A percentile compares a stretch with the other conserved stretches of the same genome.
Evolutionary conservation across 116 monocot genomes (phyloP).

Genomic region (Papilionanthe hybrid): DNA sequence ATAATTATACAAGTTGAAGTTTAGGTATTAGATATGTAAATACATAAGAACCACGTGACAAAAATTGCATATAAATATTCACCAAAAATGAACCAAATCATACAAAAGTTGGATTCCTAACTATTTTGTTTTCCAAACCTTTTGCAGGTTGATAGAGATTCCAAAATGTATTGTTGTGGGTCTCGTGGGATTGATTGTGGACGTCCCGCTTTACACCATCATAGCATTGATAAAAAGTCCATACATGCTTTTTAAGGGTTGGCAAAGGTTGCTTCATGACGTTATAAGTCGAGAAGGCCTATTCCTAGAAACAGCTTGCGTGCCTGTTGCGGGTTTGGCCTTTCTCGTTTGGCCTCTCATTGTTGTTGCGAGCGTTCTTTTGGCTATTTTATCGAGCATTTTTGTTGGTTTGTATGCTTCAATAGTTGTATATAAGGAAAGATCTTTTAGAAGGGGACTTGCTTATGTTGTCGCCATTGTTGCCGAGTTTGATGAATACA

Average conservation of each 20-base stretch:
- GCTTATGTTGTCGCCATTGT: constrained; percentile 77
- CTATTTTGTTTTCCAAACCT: constrained; percentile 3
- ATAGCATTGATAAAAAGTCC: constrained; percentile 90
- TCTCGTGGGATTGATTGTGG: constrained; percentile 65
- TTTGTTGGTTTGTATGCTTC: constrained; percentile 83
- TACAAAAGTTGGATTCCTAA: not conserved
- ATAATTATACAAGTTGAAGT: too few relatives aligned
- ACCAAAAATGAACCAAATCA: not conserved
- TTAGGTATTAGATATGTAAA: too few relatives aligned
- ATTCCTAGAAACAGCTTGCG: constrained; percentile 82
- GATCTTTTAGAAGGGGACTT: constrained; percentile 66
- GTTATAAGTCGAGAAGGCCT: constrained; percentile 75
- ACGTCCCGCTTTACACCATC: constrained; percentile 76
- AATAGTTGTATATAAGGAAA: constrained; percentile 84
- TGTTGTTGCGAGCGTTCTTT: constrained; percentile 58
- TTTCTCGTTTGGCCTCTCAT: constrained; percentile 85
- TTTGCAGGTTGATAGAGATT: constrained; percentile 58
- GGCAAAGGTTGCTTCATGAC: constrained; percentile 87
- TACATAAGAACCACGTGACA: too few relatives aligned
- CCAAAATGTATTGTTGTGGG: constrained; percentile 73
- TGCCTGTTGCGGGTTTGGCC: constrained; percentile 78
- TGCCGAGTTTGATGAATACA: constrained; percentile 90
- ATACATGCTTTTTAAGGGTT: constrained; percentile 94
- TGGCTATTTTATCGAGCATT: constrained; percentile 76
- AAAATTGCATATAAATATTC: too few relatives aligned